phyloP scores from a whole-genome alignment of 2,329 filamentous ascomycete species.

The Fusarium torulosum region DNA sequence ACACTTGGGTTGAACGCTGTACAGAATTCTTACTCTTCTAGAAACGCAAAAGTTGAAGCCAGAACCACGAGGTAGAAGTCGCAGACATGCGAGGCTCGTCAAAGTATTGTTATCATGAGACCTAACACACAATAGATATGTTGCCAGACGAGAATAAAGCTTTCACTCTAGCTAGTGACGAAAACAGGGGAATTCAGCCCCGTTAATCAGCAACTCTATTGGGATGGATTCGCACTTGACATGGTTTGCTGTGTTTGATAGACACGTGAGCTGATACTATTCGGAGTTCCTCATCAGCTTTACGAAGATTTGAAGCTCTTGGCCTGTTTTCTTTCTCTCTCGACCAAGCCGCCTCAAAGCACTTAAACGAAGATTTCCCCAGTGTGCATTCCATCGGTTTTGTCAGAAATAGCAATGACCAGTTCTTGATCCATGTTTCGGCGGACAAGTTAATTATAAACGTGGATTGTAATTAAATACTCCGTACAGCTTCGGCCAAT shows the following conservation, averaged over 20 bases:
- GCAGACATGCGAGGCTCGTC: not conserved
- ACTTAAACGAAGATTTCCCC: not conserved
- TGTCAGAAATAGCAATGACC: slow-evolving; percentile 26
- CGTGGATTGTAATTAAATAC: slow-evolving; percentile 10
- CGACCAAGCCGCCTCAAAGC: not conserved
- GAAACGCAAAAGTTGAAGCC: slow-evolving; percentile 3
- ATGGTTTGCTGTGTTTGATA: not conserved
- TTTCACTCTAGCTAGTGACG: slow-evolving; percentile 11
- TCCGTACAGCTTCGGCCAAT: not conserved
- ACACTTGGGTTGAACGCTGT: slow-evolving; percentile 7
- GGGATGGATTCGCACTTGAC: too few relatives aligned
- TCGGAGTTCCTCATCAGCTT: not conserved
- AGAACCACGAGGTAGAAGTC: not conserved
- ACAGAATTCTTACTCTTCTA: not conserved
- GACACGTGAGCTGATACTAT: slow-evolving; percentile 5
- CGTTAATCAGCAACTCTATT: not conserved
- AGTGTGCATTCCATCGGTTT: not conserved
- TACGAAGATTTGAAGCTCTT: too few relatives aligned
- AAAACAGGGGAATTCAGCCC: slow-evolving; percentile 14
- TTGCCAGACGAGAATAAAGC: not conserved
- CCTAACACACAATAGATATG: not conserved
- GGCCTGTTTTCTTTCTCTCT: not conserved
- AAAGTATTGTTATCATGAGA: slow-evolving; percentile 6
- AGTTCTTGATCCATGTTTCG: slow-evolving; percentile 20
- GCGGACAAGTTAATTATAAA: slow-evolving; percentile 9